Percentiles rank a stretch among this genome's conserved stretches.
These are phyloP conservation scores for Cyclotella baltica DNA, from an alignment of 108 stramenopile genomes.

Conservation along the genomic window DNA sequence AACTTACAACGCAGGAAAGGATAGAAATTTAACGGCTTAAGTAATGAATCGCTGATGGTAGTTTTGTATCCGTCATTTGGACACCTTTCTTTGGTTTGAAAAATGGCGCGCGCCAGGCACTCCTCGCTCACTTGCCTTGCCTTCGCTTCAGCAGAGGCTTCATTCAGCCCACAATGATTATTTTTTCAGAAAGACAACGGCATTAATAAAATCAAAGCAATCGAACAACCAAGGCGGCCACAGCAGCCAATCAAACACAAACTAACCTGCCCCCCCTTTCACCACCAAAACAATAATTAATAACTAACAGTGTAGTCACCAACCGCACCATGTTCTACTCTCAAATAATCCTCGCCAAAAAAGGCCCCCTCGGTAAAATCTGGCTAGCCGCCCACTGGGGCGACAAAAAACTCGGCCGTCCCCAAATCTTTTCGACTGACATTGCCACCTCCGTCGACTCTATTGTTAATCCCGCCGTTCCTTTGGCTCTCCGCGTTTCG, in stretches of 20 bases:
- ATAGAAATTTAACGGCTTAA: too few species aligned
- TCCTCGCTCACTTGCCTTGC: too few species aligned
- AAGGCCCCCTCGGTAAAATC: slow-evolving; percentile 98
- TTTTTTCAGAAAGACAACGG: too few species aligned
- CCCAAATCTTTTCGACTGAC: slow-evolving; percentile 96
- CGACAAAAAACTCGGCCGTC: slow-evolving; percentile 97
- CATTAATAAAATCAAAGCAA: too few species aligned
- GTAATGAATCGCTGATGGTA: too few species aligned
- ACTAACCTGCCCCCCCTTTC: background rate
- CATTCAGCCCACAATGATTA: too few species aligned
- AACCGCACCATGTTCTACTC: slow-evolving; percentile 95
- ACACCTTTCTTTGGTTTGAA: too few species aligned
- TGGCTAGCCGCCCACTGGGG: slow-evolving; percentile 99
- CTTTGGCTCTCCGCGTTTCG: slow-evolving; percentile 95
- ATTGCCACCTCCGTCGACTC: slow-evolving; percentile 93
- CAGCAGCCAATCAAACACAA: background rate
- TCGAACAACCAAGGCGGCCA: too few species aligned
- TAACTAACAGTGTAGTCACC: background rate
- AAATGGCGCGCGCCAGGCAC: too few species aligned
- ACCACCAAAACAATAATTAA: background rate
- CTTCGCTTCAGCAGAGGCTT: too few species aligned
- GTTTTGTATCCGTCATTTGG: too few species aligned
- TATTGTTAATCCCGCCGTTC: slow-evolving; percentile 95
- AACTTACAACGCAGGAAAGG: too few species aligned
- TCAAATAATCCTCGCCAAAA: slow-evolving; percentile 98